Percentiles rank a stretch among this genome's conserved stretches.
These are phyloP conservation scores for Tricladium varicosporioides DNA, from an alignment of 2,329 filamentous ascomycete species.

Conservation along the genomic window DNA sequence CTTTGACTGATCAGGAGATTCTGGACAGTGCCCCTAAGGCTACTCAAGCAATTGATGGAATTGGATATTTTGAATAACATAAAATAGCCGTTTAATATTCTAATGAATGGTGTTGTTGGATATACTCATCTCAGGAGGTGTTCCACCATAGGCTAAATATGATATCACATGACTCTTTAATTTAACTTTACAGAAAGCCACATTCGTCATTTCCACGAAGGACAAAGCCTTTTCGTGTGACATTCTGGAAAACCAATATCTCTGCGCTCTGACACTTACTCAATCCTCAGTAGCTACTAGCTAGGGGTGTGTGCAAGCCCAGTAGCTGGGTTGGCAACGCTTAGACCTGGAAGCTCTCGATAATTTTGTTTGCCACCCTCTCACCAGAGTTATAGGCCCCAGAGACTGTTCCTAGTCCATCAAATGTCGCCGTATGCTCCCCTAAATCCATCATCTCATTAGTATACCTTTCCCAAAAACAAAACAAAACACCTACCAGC, in stretches of 20 bases:
- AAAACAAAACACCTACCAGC: constrained; percentile 43
- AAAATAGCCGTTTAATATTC: no score
- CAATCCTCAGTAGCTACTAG: background rate
- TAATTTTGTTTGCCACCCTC: background rate
- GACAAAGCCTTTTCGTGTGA: background rate
- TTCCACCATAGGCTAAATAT: no score
- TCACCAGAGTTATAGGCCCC: constrained; percentile 60
- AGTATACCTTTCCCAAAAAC: no score
- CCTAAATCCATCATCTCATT: background rate
- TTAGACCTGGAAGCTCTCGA: background rate
- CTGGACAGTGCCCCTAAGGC: no score
- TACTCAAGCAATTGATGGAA: no score
- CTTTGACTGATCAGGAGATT: no score
- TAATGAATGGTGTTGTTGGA: no score
- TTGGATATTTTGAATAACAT: no score
- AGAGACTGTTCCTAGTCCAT: constrained; percentile 80
- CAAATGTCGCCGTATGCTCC: constrained; percentile 79
- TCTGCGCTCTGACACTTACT: background rate
- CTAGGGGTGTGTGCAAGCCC: background rate
- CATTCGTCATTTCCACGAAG: background rate
- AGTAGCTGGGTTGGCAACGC: background rate
- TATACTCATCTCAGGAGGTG: no score
- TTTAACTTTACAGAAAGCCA: background rate
- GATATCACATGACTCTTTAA: background rate
- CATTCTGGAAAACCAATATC: background rate